A percentile compares a stretch with the other conserved stretches of the same genome.
Evolutionary conservation across 2,329 filamentous ascomycete species (phyloP).

Genomic region (Dactylellina leptospora): DNA sequence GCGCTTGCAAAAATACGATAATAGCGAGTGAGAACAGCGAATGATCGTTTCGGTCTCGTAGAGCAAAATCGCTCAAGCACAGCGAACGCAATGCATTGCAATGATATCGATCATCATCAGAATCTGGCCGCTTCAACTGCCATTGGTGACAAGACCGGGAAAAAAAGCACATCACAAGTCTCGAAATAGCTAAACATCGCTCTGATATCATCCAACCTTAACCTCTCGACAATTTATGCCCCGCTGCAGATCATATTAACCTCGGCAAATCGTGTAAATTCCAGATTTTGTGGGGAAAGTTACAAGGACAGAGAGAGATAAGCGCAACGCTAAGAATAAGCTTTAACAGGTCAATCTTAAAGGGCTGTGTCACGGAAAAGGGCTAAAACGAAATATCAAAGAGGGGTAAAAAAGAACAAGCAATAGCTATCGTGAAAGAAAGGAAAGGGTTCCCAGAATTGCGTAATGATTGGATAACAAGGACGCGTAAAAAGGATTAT

Average conservation of each 20-base stretch:
- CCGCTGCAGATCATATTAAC: background rate
- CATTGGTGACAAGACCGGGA: too few species aligned
- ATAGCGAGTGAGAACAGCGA: background rate
- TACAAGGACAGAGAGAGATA: too few species aligned
- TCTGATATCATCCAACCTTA: conserved; percentile 2
- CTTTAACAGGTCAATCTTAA: too few species aligned
- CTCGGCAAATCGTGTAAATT: too few species aligned
- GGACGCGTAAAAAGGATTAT: background rate
- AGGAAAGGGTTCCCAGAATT: conserved; percentile 27
- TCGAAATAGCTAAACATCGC: background rate
- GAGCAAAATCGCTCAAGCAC: background rate
- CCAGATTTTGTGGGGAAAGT: too few species aligned
- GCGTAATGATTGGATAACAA: conserved; percentile 43
- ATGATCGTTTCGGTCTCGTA: background rate
- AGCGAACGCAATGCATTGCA: conserved; percentile 9
- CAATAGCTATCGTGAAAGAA: background rate
- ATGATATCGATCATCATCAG: too few species aligned
- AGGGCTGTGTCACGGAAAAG: too few species aligned
- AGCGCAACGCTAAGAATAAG: too few species aligned
- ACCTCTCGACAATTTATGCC: too few species aligned
- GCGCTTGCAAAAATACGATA: background rate
- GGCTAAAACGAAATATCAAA: too few species aligned
- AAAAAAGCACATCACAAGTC: too few species aligned
- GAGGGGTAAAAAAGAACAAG: conserved; percentile 21
- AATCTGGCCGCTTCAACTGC: too few species aligned